Conservation (phyloP, 495 filamentous ascomycete species). For the Tuber indicum region DNA sequence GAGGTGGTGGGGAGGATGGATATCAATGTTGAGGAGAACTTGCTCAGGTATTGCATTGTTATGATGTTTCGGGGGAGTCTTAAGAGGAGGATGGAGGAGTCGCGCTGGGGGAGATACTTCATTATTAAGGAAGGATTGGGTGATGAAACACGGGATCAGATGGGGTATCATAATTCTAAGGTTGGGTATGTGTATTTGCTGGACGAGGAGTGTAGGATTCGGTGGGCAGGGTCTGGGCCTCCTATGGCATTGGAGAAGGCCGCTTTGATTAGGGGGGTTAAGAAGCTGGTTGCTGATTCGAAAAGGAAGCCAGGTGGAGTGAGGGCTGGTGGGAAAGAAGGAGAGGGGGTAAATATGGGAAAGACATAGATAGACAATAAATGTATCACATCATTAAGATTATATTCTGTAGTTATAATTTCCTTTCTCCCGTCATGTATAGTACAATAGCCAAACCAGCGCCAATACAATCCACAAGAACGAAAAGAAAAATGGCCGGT, state of each 20-base stretch:
- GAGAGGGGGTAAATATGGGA: slow-evolving; percentile 1
- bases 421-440: slow-evolving; percentile 12
- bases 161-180: slow-evolving; percentile 77
- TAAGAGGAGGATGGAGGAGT: slow-evolving; percentile 50
- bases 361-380: slow-evolving; percentile 1
- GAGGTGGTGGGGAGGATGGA: slow-evolving; percentile 64
- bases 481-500: slow-evolving; percentile 4
- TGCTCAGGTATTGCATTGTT: slow-evolving; percentile 67
- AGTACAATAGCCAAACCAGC: slow-evolving; percentile 27
- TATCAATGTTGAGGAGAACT: slow-evolving; percentile 80
- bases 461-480: slow-evolving; percentile 29
- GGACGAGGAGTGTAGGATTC: slow-evolving; percentile 77
- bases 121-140: slow-evolving; percentile 69
- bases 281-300: slow-evolving; percentile 59
- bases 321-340: slow-evolving; percentile 9
- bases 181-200: slow-evolving; percentile 94
- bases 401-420: slow-evolving; percentile 27
- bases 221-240: slow-evolving; percentile 88
- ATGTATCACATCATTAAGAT: slow-evolving; percentile 9
- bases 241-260: slow-evolving; percentile 64
- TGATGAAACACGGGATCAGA: slow-evolving; percentile 63
- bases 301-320: slow-evolving; percentile 28
- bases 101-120: slow-evolving; percentile 71
- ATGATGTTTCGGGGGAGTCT: slow-evolving; percentile 60
- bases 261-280: slow-evolving; percentile 61